A percentile compares a stretch with the other conserved stretches of the same genome.
phyloP scores from a whole-genome alignment of 345 rosid species.

The Salix udensis region DNA sequence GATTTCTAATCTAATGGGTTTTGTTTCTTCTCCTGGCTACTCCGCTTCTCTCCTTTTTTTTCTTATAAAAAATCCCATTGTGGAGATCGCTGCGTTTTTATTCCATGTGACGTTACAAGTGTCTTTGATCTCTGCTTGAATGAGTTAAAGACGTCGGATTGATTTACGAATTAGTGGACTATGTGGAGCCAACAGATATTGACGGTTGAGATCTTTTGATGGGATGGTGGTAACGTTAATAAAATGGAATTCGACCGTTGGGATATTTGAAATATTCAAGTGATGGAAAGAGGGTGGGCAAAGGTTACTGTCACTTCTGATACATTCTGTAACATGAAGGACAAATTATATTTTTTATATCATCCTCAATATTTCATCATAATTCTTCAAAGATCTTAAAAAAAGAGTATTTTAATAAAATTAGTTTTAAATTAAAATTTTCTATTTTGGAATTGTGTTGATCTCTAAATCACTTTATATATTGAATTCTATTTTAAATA shows the following conservation, averaged over 20 bases:
- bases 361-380: too few relatives aligned
- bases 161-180: background rate
- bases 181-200: background rate
- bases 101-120: background rate
- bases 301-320: background rate
- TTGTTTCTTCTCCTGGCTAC: background rate
- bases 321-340: background rate
- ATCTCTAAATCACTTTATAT: too few relatives aligned
- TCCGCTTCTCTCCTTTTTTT: background rate
- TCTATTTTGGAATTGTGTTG: too few relatives aligned
- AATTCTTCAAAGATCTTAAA: too few relatives aligned
- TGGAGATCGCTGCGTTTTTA: background rate
- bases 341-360: too few relatives aligned
- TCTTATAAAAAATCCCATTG: background rate
- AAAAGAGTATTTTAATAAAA: too few relatives aligned
- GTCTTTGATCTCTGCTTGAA: background rate
- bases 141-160: background rate
- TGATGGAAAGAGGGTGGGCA: background rate
- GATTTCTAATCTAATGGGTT: background rate
- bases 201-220: conserved; percentile 17
- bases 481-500: too few relatives aligned
- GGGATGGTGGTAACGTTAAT: background rate
- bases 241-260: conserved; percentile 28
- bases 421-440: too few relatives aligned
- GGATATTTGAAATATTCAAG: conserved; percentile 15